Percentiles rank a stretch among this genome's conserved stretches.
phyloP scores from a whole-genome alignment of 2,329 filamentous ascomycete species.

The Pseudogymnoascus sp. region DNA sequence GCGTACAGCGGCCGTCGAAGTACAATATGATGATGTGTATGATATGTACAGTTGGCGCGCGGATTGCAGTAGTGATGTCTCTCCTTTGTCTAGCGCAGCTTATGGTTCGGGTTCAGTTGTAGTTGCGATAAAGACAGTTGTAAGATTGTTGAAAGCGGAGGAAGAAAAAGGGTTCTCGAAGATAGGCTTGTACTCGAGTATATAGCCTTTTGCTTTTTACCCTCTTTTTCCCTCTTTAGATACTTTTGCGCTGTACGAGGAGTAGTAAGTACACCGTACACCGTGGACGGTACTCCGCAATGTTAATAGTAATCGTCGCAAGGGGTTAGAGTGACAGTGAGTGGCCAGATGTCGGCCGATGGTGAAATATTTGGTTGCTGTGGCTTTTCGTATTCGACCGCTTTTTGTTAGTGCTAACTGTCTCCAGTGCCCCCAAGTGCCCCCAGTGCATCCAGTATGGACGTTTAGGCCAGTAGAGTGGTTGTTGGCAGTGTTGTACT shows the following conservation, averaged over 20 bases:
- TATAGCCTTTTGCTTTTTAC: neutral
- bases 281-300: no score
- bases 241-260: neutral
- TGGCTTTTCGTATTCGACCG: constrained; percentile 5
- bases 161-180: neutral
- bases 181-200: neutral
- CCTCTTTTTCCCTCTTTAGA: neutral
- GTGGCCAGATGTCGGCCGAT: neutral
- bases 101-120: neutral
- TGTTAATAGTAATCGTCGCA: neutral
- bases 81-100: neutral
- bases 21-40: neutral
- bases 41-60: neutral
- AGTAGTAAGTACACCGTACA: neutral
- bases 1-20: neutral
- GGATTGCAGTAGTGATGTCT: constrained; percentile 1
- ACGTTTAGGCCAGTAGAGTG: no score
- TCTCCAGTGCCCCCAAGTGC: neutral
- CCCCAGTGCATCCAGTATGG: no score
- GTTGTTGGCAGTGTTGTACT: neutral
- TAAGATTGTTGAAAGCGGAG: neutral
- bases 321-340: constrained; percentile 6
- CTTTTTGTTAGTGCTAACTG: neutral
- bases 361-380: neutral
- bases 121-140: neutral